Evolutionary conservation across 352 stramenopile genomes (phyloP).

Genomic region (Phytophthora fragariae): DNA sequence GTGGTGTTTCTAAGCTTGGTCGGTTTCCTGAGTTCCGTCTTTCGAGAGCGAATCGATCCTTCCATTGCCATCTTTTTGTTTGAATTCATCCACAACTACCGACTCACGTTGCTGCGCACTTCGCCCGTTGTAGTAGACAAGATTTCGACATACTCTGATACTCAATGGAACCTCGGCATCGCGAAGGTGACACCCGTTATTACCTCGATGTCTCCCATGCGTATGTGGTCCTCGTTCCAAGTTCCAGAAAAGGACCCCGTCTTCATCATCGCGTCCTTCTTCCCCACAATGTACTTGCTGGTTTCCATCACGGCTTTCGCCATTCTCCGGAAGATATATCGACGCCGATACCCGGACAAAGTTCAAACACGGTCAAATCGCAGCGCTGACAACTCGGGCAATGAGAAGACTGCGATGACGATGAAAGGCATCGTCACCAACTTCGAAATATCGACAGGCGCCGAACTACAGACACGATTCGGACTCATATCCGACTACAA

Average conservation of each 20-base stretch:
- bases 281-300: conserved; percentile 32
- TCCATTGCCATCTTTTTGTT: conserved; percentile 42
- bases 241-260: conserved; percentile 26
- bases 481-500: conserved; percentile 49
- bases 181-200: conserved; percentile 11
- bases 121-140: conserved; percentile 21
- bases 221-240: conserved; percentile 33
- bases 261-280: conserved; percentile 31
- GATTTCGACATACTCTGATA: conserved; percentile 17
- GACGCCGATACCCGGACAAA: conserved; percentile 20
- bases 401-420: conserved; percentile 16
- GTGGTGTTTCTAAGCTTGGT: conserved; percentile 36
- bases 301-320: conserved; percentile 6
- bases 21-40: conserved; percentile 33
- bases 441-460: conserved; percentile 41
- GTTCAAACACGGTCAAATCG: conserved; percentile 3
- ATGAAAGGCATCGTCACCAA: conserved; percentile 30
- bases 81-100: conserved; percentile 30
- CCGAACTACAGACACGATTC: conserved; percentile 33
- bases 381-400: conserved; percentile 18
- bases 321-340: conserved; percentile 31
- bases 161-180: conserved; percentile 18
- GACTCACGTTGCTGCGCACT: conserved; percentile 17
- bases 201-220: conserved; percentile 33
- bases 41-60: conserved; percentile 41